A percentile compares a stretch with the other conserved stretches of the same genome.
These are phyloP conservation scores for Cajanus cajan DNA, from an alignment of 306 rosid genomes.

Conservation along the genomic window DNA sequence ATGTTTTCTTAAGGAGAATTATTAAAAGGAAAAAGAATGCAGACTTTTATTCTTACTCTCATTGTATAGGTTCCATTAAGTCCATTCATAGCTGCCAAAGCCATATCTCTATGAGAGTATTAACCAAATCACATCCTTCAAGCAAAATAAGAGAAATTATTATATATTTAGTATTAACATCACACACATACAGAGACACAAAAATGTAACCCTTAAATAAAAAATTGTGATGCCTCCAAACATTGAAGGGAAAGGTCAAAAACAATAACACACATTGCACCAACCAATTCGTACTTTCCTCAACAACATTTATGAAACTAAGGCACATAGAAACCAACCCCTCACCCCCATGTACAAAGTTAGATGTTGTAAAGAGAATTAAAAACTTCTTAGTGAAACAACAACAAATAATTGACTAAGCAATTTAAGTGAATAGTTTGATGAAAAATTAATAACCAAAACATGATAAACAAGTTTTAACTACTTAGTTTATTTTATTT, in stretches of 20 bases:
- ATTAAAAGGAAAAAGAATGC: too few relatives aligned
- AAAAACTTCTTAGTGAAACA: too few relatives aligned
- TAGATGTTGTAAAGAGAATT: too few relatives aligned
- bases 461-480: too few relatives aligned
- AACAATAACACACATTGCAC: background rate
- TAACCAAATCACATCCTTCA: slow-evolving; percentile 96
- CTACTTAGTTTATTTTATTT: too few relatives aligned
- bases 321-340: slow-evolving; percentile 2
- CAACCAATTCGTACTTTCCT: slow-evolving; percentile 6
- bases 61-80: slow-evolving; percentile 78
- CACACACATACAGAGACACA: background rate
- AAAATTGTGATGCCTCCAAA: slow-evolving; percentile 3
- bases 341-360: too few relatives aligned
- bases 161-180: slow-evolving; percentile 8
- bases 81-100: slow-evolving; percentile 81
- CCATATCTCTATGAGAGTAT: slow-evolving; percentile 80
- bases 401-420: too few relatives aligned
- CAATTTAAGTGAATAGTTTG: too few relatives aligned
- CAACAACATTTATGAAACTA: background rate
- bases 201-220: background rate
- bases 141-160: slow-evolving; percentile 34
- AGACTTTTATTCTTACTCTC: slow-evolving; percentile 65
- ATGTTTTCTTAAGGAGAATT: too few relatives aligned
- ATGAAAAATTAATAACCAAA: too few relatives aligned
- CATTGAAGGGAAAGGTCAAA: background rate